These are phyloP conservation scores for Thraustochytrium striatum DNA, from an alignment of 352 stramenopile species.

Conservation along the genomic window DNA sequence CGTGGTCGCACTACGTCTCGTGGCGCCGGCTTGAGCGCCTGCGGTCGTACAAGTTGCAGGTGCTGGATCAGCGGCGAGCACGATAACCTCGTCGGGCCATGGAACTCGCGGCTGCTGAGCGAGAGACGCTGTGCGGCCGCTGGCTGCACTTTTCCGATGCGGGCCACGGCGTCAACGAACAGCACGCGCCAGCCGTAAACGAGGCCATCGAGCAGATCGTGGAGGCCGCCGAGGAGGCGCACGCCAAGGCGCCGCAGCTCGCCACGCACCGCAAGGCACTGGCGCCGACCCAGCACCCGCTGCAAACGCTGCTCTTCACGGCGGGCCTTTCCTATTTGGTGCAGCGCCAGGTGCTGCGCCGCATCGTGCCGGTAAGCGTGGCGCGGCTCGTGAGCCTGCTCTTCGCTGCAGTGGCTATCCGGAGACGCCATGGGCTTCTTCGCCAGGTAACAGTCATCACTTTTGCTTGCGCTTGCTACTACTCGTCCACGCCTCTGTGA, in stretches of 20 bases:
- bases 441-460: background rate
- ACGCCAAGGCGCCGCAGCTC: background rate
- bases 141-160: conserved; percentile 47
- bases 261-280: background rate
- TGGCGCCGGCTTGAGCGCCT: conserved; percentile 17
- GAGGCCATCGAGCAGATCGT: background rate
- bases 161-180: conserved; percentile 34
- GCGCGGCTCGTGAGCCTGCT: background rate
- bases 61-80: conserved; percentile 43
- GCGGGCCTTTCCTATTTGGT: background rate
- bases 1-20: conserved; percentile 33
- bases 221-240: background rate
- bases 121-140: conserved; percentile 22
- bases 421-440: conserved; percentile 29
- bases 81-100: conserved; percentile 25
- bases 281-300: background rate
- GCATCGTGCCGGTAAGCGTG: background rate
- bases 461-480: too few species aligned
- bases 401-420: background rate
- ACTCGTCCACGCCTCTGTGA: background rate
- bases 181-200: conserved; percentile 25
- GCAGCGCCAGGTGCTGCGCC: background rate
- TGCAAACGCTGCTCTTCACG: background rate
- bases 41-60: conserved; percentile 6
- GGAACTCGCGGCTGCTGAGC: conserved; percentile 32